Evolutionary conservation across 2,329 filamentous ascomycete species (phyloP), one percentile per base, ranked within the genome.

Genomic region (Madurella mycetomatis): DNA sequence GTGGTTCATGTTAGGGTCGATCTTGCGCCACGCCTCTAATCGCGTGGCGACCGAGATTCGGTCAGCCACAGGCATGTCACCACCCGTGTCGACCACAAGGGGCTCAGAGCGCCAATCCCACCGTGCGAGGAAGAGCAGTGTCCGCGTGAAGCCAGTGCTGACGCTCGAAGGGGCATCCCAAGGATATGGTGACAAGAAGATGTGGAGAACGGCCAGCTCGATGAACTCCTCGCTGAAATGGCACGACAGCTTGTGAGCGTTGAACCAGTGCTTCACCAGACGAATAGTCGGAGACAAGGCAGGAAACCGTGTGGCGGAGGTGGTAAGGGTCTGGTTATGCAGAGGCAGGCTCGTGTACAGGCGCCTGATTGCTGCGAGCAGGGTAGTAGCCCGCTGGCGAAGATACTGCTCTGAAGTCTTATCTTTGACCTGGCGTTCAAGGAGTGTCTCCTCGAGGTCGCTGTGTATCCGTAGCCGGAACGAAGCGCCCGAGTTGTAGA

Each of bases 101-200:
- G 94, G 88, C 50, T 91, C 86, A 8, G 85, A 78, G 30, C 88
- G 83, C 94, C 94, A 99, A 68, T 97, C 90, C 91, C 94, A 99
- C 41, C 84, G 80, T 1, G 91, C 84, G 13, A 99, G 76, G 69
- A 92, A 87, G 32, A 86, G 75, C 1, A 99, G 75, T 1, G 89
- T 88, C 18, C 92, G 84, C 30, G 95, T 72, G 66, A 99, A 92
- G 4, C 89, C 94, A 0, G 87, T 86, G 63, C 85, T 84, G 9
- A 86, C 78, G 62, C 86, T 92, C 0, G 87, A 87, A 0, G 95
- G 92, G 0, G 81, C 74, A 39, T 81, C 74, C 87, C 90, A 96
- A 0, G 94, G 91, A 61, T 88, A 85, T 0, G 91, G 88, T 47
- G 87, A 83, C 9, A 94, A 75, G 73, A 97, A 99, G 15, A 84